Percentiles rank a stretch among this genome's conserved stretches.
Conservation (phyloP, 2,329 filamentous ascomycete species). For the Trichoderma semiorbis region DNA sequence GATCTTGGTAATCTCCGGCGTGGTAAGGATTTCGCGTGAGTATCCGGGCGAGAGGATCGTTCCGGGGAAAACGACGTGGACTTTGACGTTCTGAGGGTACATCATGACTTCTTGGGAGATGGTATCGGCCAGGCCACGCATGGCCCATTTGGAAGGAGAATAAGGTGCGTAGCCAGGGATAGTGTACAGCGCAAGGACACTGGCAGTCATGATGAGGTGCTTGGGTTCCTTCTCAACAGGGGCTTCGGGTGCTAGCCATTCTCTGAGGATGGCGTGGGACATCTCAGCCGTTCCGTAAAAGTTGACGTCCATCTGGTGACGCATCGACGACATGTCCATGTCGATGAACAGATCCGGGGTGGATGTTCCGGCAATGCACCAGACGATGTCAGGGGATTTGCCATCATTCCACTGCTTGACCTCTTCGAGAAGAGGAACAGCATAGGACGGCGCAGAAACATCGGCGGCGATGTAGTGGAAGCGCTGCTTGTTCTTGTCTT, state of each 20-base stretch:
- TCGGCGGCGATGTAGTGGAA: conserved; percentile 86
- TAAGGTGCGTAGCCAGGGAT: conserved; percentile 83
- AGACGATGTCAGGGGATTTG: conserved; percentile 75
- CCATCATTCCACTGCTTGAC: conserved; percentile 76
- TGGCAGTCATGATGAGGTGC: conserved; percentile 87
- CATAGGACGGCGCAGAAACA: conserved; percentile 67
- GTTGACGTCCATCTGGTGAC: conserved; percentile 85
- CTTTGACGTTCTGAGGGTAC: conserved; percentile 77
- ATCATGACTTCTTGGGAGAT: conserved; percentile 79
- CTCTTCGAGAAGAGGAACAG: conserved; percentile 65
- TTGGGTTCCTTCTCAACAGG: conserved; percentile 50
- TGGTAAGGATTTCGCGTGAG: conserved; percentile 70
- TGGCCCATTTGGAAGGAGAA: conserved; percentile 77
- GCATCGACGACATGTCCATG: conserved; percentile 61
- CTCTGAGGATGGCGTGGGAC: conserved; percentile 71
- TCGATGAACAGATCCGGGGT: conserved; percentile 76
- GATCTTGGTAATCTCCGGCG: conserved; percentile 74
- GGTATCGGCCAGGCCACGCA: conserved; percentile 78
- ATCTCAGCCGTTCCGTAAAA: conserved; percentile 86
- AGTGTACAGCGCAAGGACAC: conserved; percentile 69
- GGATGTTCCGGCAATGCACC: conserved; percentile 79
- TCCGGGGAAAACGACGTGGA: conserved; percentile 81
- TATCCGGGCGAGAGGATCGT: conserved; percentile 76
- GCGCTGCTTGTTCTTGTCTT: conserved; percentile 62
- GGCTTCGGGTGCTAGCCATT: conserved; percentile 62